These are phyloP conservation scores for Physcomitrellopsis africana DNA, from an alignment of 225 moss, liverwort and hornwort genomes.

Conservation along the genomic window DNA sequence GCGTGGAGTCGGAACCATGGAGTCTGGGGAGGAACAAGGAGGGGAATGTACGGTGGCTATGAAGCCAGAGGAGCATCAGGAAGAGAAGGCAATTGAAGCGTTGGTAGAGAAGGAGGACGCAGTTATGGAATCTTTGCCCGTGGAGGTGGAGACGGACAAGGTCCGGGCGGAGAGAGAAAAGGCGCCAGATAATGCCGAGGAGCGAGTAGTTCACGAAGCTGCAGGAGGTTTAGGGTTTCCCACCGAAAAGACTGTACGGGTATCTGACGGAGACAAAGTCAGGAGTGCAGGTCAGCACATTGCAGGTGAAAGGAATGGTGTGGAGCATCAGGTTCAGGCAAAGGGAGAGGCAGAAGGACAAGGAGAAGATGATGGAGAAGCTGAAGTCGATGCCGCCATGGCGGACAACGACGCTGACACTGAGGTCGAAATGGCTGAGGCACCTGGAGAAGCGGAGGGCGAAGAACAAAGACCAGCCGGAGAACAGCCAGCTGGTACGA, in stretches of 20 bases:
- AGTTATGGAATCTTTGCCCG: conserved; percentile 50
- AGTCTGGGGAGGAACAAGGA: conserved; percentile 28
- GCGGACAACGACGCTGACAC: conserved; percentile 28
- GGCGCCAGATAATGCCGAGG: conserved; percentile 67
- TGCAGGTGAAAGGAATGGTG: conserved; percentile 41
- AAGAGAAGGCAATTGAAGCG: conserved; percentile 24
- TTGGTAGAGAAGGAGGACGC: conserved; percentile 36
- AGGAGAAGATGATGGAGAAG: conserved; percentile 26
- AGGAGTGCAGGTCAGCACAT: conserved; percentile 40
- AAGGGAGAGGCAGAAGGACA: conserved; percentile 28
- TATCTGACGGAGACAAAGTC: conserved; percentile 34
- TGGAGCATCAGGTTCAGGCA: conserved; percentile 23
- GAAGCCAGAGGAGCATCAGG: conserved; percentile 33
- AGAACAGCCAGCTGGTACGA: conserved; percentile 46
- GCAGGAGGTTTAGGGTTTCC: conserved; percentile 53
- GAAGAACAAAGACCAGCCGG: conserved; percentile 30
- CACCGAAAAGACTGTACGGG: conserved; percentile 28
- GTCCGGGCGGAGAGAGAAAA: conserved; percentile 53
- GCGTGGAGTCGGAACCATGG: conserved; percentile 22
- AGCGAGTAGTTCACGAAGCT: conserved; percentile 48
- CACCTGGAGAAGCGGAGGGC: conserved; percentile 36
- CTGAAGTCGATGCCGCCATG: conserved; percentile 25
- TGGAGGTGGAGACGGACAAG: conserved; percentile 51
- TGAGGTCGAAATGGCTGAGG: conserved; percentile 46
- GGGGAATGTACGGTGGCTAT: conserved; percentile 4